Evolutionary conservation across 2,329 filamentous ascomycete genomes (phyloP).

Genomic region (Aspergillus chevalieri): DNA sequence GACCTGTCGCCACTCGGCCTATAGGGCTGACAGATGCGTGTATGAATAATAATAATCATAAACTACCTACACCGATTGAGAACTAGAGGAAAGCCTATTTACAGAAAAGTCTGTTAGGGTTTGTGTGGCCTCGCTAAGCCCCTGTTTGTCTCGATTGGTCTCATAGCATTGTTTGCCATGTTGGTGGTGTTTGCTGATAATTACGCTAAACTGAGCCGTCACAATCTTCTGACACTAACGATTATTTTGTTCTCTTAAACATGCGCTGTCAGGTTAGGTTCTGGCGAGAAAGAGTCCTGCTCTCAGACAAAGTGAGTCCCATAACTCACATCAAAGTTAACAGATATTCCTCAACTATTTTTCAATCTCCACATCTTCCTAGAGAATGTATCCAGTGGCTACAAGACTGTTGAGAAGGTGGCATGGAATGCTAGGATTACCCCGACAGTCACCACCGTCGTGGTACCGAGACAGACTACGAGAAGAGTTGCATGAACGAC

Average conservation of each 20-base stretch:
- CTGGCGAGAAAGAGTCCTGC: neutral
- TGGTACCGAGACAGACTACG: constrained; percentile 38
- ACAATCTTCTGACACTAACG: neutral
- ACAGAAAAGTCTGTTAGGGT: neutral
- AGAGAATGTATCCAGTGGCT: neutral
- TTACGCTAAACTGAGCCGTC: neutral
- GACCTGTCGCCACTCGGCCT: no score
- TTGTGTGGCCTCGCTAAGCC: neutral
- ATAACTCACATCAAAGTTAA: neutral
- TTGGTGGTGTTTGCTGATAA: neutral
- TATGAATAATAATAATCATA: no score
- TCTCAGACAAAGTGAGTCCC: neutral
- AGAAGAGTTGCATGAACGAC: constrained; percentile 36
- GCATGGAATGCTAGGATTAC: constrained; percentile 23
- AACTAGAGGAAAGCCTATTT: neutral
- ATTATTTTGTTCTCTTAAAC: neutral
- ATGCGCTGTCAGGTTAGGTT: neutral
- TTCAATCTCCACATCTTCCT: neutral
- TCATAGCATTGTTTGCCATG: neutral
- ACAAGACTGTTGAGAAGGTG: neutral
- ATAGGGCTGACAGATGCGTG: no score
- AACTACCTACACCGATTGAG: neutral
- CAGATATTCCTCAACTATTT: neutral
- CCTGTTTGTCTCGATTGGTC: neutral
- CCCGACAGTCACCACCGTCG: constrained; percentile 24